Evolutionary conservation across 2,329 filamentous ascomycete genomes (phyloP), one percentile per base, ranked within the genome.

Genomic region (Geoglossum cookeanum): DNA sequence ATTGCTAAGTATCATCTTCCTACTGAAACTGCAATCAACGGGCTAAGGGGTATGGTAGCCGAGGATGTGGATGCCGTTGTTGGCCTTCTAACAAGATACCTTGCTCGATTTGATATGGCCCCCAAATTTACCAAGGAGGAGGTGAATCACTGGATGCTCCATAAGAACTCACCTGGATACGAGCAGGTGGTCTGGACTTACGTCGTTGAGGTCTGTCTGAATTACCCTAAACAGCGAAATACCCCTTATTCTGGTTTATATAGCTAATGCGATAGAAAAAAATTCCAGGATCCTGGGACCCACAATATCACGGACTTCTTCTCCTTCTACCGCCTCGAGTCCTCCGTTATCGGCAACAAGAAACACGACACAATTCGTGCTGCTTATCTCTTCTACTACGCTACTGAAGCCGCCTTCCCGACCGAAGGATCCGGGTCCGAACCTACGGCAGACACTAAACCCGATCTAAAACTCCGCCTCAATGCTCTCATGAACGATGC

Each of bases 381-480:
- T 3, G 92, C 92, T 33, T 98, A 98, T 71, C 79, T 97, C 57
- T 98, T 91, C 74, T 98, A 98, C 76, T 98, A 98, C 68, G 92
- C 87, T 58, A 85, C 85, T 5, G 88, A 95, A 65, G 74, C 79
- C 4, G 91, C 83, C 9, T 85, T 96, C 61, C n/a, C 35, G 17
- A 6, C 8, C 15, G 67, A 71, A 2, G 70, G 74, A 48, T 74
- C 79, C 3, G 32, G 33, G 4, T 33, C 22, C 8, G 4, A 53
- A 37, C 22, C 29, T 22, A 29, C 13, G 17, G 65, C 74, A 7
- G 49, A 53, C n/a, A 72, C 80, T 64, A 76, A 73, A 63, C 57
- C 69, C 67, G 66, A 1, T 66, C 76, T 94, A 63, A 90, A 90
- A 72, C 73, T 76, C n/a, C 82, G 91, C 30, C 77, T 98, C 61